Base-by-base conservation (phyloP, 1,284 basidiomycete species). In the Ustilago esculenta region DNA sequence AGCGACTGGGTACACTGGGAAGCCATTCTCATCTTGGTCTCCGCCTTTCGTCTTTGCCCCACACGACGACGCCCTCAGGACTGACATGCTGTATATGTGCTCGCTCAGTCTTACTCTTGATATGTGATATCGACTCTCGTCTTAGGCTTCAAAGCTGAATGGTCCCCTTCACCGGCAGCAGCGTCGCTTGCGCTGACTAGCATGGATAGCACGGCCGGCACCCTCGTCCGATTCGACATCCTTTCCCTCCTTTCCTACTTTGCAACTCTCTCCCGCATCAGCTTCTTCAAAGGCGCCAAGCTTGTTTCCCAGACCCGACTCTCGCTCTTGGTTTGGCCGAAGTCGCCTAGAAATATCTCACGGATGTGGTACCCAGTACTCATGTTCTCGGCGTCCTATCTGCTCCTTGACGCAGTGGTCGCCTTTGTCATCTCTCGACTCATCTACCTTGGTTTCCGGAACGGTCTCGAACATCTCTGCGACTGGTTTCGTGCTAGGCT, bases 311-410 rank as follows among this genome's bases (percentile, higher is more conserved):
- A n/a, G n/a, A n/a, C n/a, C n/a, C n/a, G n/a, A n/a, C n/a, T n/a
- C n/a, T n/a, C n/a, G n/a, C n/a, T n/a, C n/a, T n/a, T n/a, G n/a
- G n/a, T n/a, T n/a, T 43, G n/a, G 29, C 34, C 24, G 17, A n/a
- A 30, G 5, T 18, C 35, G 15, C 27, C 37, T 3, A 37, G 27
- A 4, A 12, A 27, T 1, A n/a, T 6, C 17, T 17, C 40, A 33
- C 61, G 61, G n/a, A 65, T 65, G 61, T 53, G 55, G 55, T 48
- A 40, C 35, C 58, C 58, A 24, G 34, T 69, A 25, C 47, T 63
- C 47, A 29, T 51, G 21, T 57, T 69, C 32, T 69, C 59, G 12
- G 54, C 44, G 18, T 63, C 66, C 14, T 63, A 69, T 44, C 39
- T 69, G 35, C 48, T 69, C 3, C 59, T 69, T 30, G 66, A 69